phyloP scores from a whole-genome alignment of 257 asterid genomes.

The Nicotiana tomentosiformis region DNA sequence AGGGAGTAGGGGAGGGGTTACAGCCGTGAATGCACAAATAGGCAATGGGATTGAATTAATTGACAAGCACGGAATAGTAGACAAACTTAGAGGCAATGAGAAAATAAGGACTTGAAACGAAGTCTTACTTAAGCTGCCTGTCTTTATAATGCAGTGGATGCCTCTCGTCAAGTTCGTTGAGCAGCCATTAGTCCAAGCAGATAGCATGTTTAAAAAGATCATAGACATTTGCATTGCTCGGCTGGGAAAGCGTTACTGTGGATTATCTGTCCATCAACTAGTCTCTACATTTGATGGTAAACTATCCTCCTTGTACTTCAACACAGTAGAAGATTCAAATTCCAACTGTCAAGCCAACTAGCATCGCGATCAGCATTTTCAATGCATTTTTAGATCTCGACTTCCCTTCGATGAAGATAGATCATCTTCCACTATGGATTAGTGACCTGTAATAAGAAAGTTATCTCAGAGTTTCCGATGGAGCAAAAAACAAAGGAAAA shows the following conservation, averaged over 20 bases:
- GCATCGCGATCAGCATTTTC: background rate
- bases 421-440: background rate
- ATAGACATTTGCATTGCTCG: slow-evolving; percentile 62
- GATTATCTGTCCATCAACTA: slow-evolving; percentile 65
- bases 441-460: background rate
- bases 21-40: too few relatives aligned
- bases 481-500: background rate
- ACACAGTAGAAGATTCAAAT: slow-evolving; percentile 37
- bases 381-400: background rate
- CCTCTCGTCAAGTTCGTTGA: slow-evolving; percentile 54
- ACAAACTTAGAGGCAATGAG: too few relatives aligned
- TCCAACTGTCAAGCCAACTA: slow-evolving; percentile 43
- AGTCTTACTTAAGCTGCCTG: background rate
- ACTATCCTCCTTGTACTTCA: slow-evolving; percentile 68
- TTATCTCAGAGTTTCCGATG: background rate
- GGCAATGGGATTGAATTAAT: too few relatives aligned
- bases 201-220: slow-evolving; percentile 75
- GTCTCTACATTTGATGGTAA: slow-evolving; percentile 68
- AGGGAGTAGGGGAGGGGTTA: too few relatives aligned
- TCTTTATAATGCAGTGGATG: slow-evolving; percentile 58
- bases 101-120: background rate
- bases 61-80: too few relatives aligned
- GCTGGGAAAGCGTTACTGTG: slow-evolving; percentile 62
- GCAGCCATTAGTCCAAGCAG: slow-evolving; percentile 69
- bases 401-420: background rate